Evolutionary conservation across 306 rosid genomes (phyloP).

Genomic region (Castanospermum australe): DNA sequence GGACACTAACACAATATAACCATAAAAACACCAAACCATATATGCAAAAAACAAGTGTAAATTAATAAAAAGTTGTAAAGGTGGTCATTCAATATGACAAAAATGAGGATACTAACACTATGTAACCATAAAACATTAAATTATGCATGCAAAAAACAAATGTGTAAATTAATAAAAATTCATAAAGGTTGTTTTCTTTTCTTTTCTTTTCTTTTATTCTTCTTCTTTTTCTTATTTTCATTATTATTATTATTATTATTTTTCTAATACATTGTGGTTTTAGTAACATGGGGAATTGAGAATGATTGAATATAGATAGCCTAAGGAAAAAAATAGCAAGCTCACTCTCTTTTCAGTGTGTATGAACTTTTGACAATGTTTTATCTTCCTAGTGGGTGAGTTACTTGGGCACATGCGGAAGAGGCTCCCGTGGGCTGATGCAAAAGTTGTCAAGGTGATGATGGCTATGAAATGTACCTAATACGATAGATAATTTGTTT

Average conservation of each 20-base stretch:
- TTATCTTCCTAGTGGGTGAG: constrained; percentile 74
- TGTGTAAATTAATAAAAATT: too few species aligned
- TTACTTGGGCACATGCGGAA: constrained; percentile 79
- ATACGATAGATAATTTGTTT: not conserved
- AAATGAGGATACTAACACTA: not conserved
- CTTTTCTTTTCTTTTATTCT: too few species aligned
- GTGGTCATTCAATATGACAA: not conserved
- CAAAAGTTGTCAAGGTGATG: constrained; percentile 86
- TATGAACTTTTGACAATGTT: not conserved
- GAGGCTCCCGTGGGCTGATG: constrained; percentile 95
- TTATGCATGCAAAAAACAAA: too few species aligned
- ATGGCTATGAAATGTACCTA: not conserved
- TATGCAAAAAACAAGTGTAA: too few species aligned
- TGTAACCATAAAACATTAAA: too few species aligned
- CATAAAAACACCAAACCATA: too few species aligned
- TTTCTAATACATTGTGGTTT: not conserved
- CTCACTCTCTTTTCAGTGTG: not conserved
- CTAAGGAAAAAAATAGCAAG: not conserved
- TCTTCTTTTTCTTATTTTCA: too few species aligned
- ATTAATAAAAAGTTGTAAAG: too few species aligned
- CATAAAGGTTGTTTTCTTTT: not conserved
- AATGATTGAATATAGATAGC: not conserved
- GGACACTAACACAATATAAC: too few species aligned
- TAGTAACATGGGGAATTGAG: not conserved
- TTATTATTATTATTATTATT: too few species aligned